These are phyloP conservation scores for Solanum arcanum DNA, from an alignment of 257 asterid species.

Conservation along the genomic window DNA sequence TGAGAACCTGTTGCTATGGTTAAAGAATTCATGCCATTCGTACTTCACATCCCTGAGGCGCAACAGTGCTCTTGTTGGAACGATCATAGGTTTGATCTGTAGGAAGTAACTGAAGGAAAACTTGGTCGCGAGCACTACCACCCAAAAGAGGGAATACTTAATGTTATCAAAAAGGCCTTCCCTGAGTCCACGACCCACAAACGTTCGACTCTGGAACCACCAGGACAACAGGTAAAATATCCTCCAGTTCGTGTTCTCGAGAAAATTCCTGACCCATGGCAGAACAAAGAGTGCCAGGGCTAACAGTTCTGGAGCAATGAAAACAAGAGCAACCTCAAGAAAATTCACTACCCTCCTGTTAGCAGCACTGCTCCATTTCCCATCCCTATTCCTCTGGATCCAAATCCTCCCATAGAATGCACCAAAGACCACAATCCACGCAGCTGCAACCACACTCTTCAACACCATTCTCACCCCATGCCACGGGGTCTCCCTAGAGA, in stretches of 20 bases:
- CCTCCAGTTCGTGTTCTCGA: constrained; percentile 93
- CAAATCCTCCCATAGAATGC: constrained; percentile 65
- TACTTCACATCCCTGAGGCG: constrained; percentile 34
- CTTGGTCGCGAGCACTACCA: constrained; percentile 73
- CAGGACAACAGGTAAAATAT: constrained; percentile 72
- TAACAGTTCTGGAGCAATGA: constrained; percentile 73
- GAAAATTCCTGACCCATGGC: constrained; percentile 85
- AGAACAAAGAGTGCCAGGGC: constrained; percentile 63
- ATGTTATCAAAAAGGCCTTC: constrained; percentile 91
- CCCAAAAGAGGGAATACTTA: constrained; percentile 82
- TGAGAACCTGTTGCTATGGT: constrained; percentile 77
- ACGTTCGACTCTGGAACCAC: constrained; percentile 96
- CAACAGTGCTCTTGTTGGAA: constrained; percentile 69
- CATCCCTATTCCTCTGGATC: constrained; percentile 47
- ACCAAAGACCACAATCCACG: constrained; percentile 81
- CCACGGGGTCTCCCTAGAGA: constrained; percentile 82
- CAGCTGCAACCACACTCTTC: constrained; percentile 71
- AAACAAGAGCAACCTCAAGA: constrained; percentile 60
- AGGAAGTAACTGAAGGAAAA: constrained; percentile 84
- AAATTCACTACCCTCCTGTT: constrained; percentile 48
- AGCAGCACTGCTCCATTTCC: constrained; percentile 39
- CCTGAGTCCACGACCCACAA: constrained; percentile 94
- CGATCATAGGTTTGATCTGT: constrained; percentile 92
- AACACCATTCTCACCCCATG: constrained; percentile 76
- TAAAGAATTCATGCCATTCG: constrained; percentile 81